Conservation (phyloP, 768 basidiomycete species). For the Trametopsis cervina region DNA sequence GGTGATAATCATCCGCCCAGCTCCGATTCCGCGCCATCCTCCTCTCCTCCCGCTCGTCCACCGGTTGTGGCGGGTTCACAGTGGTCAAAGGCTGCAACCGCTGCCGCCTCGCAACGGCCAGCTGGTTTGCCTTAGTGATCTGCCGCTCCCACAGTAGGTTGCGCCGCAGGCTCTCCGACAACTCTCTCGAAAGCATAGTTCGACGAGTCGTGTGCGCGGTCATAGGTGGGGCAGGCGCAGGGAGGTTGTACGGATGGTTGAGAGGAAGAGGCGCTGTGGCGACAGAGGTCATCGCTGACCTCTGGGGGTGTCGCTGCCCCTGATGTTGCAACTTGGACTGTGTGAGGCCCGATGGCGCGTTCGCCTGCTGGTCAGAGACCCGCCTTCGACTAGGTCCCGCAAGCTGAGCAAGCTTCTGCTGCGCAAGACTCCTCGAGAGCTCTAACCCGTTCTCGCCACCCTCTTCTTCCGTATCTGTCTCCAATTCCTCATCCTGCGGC, state of each 20-base stretch:
- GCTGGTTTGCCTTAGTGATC: slow-evolving; percentile 46
- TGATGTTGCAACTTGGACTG: slow-evolving; percentile 4
- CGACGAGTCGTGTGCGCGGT: slow-evolving; percentile 83
- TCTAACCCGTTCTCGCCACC: slow-evolving; percentile 45
- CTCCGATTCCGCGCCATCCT: slow-evolving; percentile 54
- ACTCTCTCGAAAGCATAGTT: slow-evolving; percentile 77
- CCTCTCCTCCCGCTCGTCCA: slow-evolving; percentile 34
- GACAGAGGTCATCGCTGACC: background rate
- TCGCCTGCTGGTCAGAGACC: slow-evolving; percentile 26
- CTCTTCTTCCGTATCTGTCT: slow-evolving; percentile 47
- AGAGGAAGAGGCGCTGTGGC: slow-evolving; percentile 44
- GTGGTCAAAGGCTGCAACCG: no score
- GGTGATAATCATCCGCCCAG: slow-evolving; percentile 65
- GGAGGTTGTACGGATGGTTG: slow-evolving; percentile 67
- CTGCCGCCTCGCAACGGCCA: slow-evolving; percentile 27
- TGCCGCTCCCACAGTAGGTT: slow-evolving; percentile 80
- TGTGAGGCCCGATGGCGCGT: background rate
- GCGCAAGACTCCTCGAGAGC: slow-evolving; percentile 61
- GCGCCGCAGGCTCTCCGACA: slow-evolving; percentile 76
- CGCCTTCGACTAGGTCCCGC: slow-evolving; percentile 36
- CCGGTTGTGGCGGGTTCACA: no score
- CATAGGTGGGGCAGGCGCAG: slow-evolving; percentile 54
- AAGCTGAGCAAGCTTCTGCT: slow-evolving; percentile 56
- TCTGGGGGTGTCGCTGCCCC: no score
- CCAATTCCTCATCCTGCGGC: slow-evolving; percentile 60